Evolutionary conservation across 106 monocot species (phyloP).

Genomic region (Dendrobium huoshanense): DNA sequence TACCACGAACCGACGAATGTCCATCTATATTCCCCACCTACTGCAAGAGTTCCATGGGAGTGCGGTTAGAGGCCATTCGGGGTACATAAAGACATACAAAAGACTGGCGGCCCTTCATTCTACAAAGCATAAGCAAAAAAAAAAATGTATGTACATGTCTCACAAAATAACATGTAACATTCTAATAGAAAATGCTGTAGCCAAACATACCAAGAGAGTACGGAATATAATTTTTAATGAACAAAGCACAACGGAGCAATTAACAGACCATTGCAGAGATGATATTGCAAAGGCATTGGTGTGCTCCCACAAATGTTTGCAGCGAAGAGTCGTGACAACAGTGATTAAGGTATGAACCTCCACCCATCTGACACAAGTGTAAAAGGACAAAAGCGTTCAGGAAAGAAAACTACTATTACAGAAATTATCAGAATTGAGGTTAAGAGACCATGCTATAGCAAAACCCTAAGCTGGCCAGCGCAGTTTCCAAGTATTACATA

Average conservation of each 20-base stretch:
- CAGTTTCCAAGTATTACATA: neutral
- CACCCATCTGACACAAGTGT: neutral
- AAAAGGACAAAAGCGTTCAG: neutral
- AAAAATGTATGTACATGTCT: neutral
- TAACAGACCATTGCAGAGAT: neutral
- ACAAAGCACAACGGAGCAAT: neutral
- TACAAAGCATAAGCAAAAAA: neutral
- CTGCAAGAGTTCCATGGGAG: too few relatives aligned
- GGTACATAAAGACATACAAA: too few relatives aligned
- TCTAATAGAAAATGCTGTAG: neutral
- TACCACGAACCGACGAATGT: too few relatives aligned
- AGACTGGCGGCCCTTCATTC: neutral
- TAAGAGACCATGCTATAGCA: neutral
- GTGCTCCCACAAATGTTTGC: slow-evolving; percentile 2
- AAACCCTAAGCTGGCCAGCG: neutral
- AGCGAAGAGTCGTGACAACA: neutral
- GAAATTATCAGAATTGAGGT: neutral
- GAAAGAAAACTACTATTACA: neutral
- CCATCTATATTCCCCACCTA: too few relatives aligned
- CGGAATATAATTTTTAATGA: neutral
- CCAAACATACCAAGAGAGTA: neutral
- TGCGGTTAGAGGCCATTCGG: too few relatives aligned
- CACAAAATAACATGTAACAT: neutral
- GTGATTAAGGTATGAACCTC: neutral
- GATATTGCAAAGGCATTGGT: slow-evolving; percentile 4